phyloP scores from a whole-genome alignment of 805 yeast genomes.

The Priceomyces castillae region DNA sequence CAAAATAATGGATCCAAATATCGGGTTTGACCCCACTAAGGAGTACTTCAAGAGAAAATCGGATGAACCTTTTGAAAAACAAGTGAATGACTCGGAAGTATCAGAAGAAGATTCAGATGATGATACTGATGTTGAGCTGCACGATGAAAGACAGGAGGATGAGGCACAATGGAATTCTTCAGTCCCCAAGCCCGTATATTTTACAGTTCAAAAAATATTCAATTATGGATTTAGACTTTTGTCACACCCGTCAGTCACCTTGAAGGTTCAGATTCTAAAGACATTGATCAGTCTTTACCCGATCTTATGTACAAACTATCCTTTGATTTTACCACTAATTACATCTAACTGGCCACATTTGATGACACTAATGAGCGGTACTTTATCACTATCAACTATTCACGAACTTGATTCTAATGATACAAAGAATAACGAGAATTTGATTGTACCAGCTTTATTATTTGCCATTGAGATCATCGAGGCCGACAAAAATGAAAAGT shows the following conservation, averaged over 20 bases:
- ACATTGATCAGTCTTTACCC: conserved; percentile 37
- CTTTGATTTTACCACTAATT: conserved; percentile 29
- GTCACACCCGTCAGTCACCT: conserved; percentile 59
- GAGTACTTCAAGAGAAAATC: conserved; percentile 39
- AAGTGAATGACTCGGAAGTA: conserved; percentile 26
- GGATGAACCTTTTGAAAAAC: conserved; percentile 32
- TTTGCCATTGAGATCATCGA: conserved; percentile 25
- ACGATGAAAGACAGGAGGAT: conserved; percentile 14
- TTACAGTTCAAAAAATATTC: conserved; percentile 56
- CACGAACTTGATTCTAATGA: not conserved
- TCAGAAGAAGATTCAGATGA: conserved; percentile 24
- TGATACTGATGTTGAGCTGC: conserved; percentile 23
- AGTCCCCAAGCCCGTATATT: conserved; percentile 60
- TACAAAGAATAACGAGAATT: conserved; percentile 9
- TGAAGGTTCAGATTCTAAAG: conserved; percentile 56
- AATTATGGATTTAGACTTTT: conserved; percentile 67
- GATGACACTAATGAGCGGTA: conserved; percentile 16
- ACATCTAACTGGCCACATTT: conserved; percentile 34
- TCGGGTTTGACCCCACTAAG: conserved; percentile 31
- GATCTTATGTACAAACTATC: conserved; percentile 29
- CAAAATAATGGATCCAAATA: conserved; percentile 25
- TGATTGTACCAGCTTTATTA: conserved; percentile 28
- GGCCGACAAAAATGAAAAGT: conserved; percentile 36
- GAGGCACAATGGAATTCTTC: conserved; percentile 59
- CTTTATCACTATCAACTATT: conserved; percentile 9